Evolutionary conservation across 129 eudicot genomes (phyloP), one percentile per base, ranked within the genome.

Genomic region (Mikania micrantha): DNA sequence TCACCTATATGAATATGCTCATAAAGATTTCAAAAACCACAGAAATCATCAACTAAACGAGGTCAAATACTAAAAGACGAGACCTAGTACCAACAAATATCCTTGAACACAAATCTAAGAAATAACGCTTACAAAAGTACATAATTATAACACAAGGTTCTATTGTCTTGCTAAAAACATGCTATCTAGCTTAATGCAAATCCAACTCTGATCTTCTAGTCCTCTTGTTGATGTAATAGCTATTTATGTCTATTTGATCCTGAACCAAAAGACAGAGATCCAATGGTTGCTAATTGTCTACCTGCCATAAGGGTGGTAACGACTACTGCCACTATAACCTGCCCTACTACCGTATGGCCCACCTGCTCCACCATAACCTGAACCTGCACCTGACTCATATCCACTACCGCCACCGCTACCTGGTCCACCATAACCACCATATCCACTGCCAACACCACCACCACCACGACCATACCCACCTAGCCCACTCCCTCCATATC

Each of bases 291-390:
- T 53, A 66, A 69, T 38, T 64, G 77, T 78, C 97, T 91, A 88
- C 80, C 98, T 86, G 79, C 85, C 80, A 61, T 91, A 91, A 35
- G 97, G 97, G 78, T 91, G 97, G 75, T 83, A 91, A 48, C 97
- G 97, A 75, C 90, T 81, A 76, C 58, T 63, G 64, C 84, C 90
- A 27, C 84, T 83, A 9, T 82, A 36, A 85, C 76, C 96, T 84
- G 74, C 80, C 78, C 96, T 91, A 74, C 87, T 79, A 70, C 92
- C 64, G 50, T 88, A 88, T 5, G 93, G 96, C 65, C 77, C 86
- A 44, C 86, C 85, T 31, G 86, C 82, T 39, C 87, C 87, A 63
- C 90, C 86, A 77, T 82, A 91, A 50, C 85, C 83, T 60, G 91
- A 83, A 48, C 81, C 32, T 4, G 32, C 32, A 28, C 32, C 50